Evolutionary conservation across 1,139 yeast species (phyloP).

Genomic region (Hansenula anomala): DNA sequence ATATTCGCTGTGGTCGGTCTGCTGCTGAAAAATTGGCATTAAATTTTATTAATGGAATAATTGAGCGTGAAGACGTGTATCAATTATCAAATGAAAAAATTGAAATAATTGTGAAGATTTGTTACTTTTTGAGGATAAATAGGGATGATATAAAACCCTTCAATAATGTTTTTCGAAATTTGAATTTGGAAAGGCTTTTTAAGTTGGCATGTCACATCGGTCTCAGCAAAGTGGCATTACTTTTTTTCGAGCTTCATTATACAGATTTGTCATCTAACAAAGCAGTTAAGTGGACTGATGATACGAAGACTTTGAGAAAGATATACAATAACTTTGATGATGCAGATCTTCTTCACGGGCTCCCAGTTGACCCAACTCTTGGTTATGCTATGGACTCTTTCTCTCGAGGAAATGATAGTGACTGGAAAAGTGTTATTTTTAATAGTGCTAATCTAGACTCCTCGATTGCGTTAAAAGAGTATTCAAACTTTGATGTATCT

Average conservation of each 20-base stretch:
- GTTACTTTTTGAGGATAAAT: constrained; percentile 43
- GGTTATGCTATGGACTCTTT: constrained; percentile 44
- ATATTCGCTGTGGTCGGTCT: constrained; percentile 17
- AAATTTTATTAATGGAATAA: constrained; percentile 8
- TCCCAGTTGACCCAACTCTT: constrained; percentile 54
- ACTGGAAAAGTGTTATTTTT: constrained; percentile 42
- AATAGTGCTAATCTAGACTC: constrained; percentile 57
- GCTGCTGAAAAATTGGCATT: constrained; percentile 5
- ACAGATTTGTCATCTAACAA: constrained; percentile 8
- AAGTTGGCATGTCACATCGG: constrained; percentile 33
- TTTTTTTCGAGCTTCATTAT: constrained; percentile 51
- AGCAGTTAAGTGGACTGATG: constrained; percentile 10
- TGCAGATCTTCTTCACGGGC: constrained; percentile 56
- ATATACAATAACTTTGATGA: constrained; percentile 49
- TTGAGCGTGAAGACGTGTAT: constrained; percentile 5
- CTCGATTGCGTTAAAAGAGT: constrained; percentile 12
- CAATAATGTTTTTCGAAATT: constrained; percentile 28
- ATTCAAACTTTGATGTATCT: constrained; percentile 1
- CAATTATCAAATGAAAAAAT: constrained; percentile 20
- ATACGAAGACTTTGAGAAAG: constrained; percentile 24
- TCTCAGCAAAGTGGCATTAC: constrained; percentile 41
- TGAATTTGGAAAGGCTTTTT: constrained; percentile 32
- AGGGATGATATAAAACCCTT: constrained; percentile 31
- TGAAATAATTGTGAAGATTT: constrained; percentile 32
- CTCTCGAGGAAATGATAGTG: constrained; percentile 30